These are phyloP conservation scores for Cyphellophora attinorum DNA, from an alignment of 2,329 filamentous ascomycete genomes.

Conservation along the genomic window DNA sequence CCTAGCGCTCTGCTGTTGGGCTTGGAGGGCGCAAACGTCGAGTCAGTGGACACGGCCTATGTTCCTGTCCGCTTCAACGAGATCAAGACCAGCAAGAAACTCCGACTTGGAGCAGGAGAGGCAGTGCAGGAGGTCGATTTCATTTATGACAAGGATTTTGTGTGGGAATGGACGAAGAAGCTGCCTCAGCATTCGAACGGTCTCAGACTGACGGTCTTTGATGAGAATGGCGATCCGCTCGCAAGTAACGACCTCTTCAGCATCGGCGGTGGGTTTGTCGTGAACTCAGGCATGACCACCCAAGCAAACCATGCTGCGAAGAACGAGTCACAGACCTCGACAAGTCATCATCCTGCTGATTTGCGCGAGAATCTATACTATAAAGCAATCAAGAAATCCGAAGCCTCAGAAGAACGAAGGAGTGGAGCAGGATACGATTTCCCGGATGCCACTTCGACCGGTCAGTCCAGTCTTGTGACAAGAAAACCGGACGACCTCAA, in stretches of 20 bases:
- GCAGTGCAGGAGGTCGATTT: slow-evolving; percentile 11
- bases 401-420: slow-evolving; percentile 8
- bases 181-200: slow-evolving; percentile 14
- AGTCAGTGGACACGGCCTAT: slow-evolving; percentile 14
- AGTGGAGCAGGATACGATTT: slow-evolving; percentile 2
- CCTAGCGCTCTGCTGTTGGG: slow-evolving; percentile 13
- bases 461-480: background rate
- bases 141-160: slow-evolving; percentile 12
- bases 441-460: background rate
- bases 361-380: slow-evolving; percentile 11
- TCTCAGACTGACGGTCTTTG: slow-evolving; percentile 11
- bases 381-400: slow-evolving; percentile 10
- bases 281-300: slow-evolving; percentile 7
- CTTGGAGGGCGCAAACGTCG: slow-evolving; percentile 13
- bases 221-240: slow-evolving; percentile 11
- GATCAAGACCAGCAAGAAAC: slow-evolving; percentile 10
- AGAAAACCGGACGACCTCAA: background rate
- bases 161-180: slow-evolving; percentile 14
- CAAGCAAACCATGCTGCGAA: background rate
- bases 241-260: slow-evolving; percentile 14
- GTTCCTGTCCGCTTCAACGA: slow-evolving; percentile 10
- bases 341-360: slow-evolving; percentile 9
- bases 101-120: slow-evolving; percentile 7
- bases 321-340: background rate
- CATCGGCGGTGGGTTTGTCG: slow-evolving; percentile 15